Percentiles rank a stretch among this genome's conserved stretches.
These are phyloP conservation scores for Heliamphora ciliata DNA, from an alignment of 179 eudicot genomes.

Conservation along the genomic window DNA sequence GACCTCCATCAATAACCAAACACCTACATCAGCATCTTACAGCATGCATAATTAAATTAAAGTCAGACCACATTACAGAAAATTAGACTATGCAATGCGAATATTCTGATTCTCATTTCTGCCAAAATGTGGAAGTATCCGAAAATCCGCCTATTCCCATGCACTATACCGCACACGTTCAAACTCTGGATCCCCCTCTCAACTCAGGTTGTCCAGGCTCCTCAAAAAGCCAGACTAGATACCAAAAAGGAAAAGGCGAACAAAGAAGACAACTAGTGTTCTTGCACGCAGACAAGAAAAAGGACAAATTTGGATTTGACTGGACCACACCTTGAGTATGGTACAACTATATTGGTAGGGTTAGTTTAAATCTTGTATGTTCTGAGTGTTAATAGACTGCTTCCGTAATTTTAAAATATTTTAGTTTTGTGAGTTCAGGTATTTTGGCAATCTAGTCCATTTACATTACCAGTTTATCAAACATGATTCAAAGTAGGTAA, in stretches of 20 bases:
- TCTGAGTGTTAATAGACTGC: neutral
- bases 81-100: neutral
- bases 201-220: slow-evolving; percentile 6
- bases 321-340: neutral
- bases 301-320: neutral
- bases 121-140: neutral
- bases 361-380: neutral
- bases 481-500: neutral
- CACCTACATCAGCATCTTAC: neutral
- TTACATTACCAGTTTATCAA: neutral
- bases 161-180: neutral
- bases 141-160: neutral
- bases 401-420: neutral
- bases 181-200: neutral
- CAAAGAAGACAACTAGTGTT: neutral
- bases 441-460: neutral
- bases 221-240: neutral
- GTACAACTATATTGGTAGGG: neutral
- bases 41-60: neutral
- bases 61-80: neutral
- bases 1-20: neutral
- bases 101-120: neutral
- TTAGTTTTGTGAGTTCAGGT: neutral
- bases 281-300: neutral
- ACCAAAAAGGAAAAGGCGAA: neutral